Base-by-base conservation (phyloP, 1,284 basidiomycete genomes). In the Blastosporella zonata region DNA sequence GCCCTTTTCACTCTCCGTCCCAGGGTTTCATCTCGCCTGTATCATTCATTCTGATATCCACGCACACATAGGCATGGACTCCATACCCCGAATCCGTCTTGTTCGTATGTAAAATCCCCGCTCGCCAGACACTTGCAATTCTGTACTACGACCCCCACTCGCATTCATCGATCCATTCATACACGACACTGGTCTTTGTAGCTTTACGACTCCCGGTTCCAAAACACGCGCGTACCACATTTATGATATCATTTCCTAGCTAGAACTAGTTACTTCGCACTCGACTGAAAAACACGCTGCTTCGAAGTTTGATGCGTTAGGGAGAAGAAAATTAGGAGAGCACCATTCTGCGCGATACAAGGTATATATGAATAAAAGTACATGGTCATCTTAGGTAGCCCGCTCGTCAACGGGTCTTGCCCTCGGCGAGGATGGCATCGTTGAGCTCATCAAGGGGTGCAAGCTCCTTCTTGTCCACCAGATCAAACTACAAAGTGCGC, bases 391-490 rank as follows among this genome's bases (percentile, higher is more conserved):
- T 28, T 28, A 7, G 25, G 37, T 41, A 44, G 28, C 42, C 7
- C 3, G 1, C 17, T 25, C 38, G 29, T 67, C 58, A 81, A 55
- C 82, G 75, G n/a, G 65, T 60, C 67, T 83, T 84, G 61, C 90
- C 87, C 67, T 95, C 92, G 2, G 87, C 84, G 23, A 98, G 75
- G 62, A 99, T 96, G 2, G 92, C 93, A 60, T 94, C 91, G 68
- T 99, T 99, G 57, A 99, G 81, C 67, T 99, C 97, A 55, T 95
- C 93, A 46, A 99, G 74, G 0, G 97, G 97, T 7, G 91, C 90
- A 9, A 99, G 78, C 66, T 99, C 97, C 67, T 95, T 95, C 76
- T 93, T 92, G 61, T 98, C 95, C 22, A 99, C 82, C n/a, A 99
- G 80, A 62, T 93, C 84, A 69, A 99, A 99, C 92, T 95, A 13